A percentile compares a stretch with the other conserved stretches of the same genome.
Evolutionary conservation across 208 protist genomes (phyloP).

Genomic region (Crithidia brevicula): DNA sequence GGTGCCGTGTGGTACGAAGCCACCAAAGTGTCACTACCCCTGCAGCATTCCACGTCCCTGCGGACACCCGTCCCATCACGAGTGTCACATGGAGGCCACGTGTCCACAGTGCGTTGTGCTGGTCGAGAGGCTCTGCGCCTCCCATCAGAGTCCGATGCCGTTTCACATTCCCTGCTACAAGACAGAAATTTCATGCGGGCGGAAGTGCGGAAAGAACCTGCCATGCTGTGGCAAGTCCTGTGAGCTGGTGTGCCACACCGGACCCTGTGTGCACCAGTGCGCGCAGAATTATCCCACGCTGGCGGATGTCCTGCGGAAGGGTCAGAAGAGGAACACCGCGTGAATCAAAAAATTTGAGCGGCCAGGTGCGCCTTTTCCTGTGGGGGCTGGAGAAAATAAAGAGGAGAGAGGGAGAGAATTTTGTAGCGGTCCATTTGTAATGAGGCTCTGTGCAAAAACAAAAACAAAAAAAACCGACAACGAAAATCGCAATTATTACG

Average conservation of each 20-base stretch:
- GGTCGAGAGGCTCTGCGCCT: conserved; percentile 83
- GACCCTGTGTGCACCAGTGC: conserved; percentile 78
- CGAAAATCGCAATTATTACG: conserved; percentile 2
- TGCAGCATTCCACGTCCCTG: conserved; percentile 83
- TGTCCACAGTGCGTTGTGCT: conserved; percentile 85
- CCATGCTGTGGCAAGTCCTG: conserved; percentile 78
- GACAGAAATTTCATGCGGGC: conserved; percentile 68
- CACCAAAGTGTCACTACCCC: conserved; percentile 78
- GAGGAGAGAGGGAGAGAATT: no score
- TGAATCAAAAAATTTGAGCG: no score
- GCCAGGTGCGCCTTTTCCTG: no score
- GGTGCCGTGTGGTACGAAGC: conserved; percentile 88
- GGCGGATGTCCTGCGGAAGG: conserved; percentile 27
- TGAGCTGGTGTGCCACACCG: conserved; percentile 69
- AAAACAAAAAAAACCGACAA: conserved; percentile 3
- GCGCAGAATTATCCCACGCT: conserved; percentile 44
- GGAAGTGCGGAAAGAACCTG: conserved; percentile 75
- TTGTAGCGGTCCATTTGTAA: no score
- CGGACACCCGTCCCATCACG: conserved; percentile 86
- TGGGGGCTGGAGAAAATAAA: no score
- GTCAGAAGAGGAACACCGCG: neutral
- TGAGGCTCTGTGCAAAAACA: neutral
- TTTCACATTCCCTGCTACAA: conserved; percentile 77
- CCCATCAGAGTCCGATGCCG: conserved; percentile 68
- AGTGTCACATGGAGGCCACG: conserved; percentile 68